Evolutionary conservation across 805 yeast species (phyloP), one percentile per base, ranked within the genome.

Genomic region (Candida loeiensis): DNA sequence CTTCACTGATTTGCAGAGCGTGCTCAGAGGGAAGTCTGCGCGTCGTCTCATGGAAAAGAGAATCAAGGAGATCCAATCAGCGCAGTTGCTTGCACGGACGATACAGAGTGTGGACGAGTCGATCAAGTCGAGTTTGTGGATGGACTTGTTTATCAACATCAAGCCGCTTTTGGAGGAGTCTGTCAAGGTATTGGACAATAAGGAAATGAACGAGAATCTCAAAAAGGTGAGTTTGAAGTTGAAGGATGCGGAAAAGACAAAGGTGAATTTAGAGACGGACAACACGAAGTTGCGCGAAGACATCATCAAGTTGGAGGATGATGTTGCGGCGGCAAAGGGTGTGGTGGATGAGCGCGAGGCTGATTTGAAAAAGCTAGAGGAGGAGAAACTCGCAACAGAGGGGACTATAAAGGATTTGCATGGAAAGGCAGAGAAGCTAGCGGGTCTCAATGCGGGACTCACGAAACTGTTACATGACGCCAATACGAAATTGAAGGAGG

Each of bases 151-250:
- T 44, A 67, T 79, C 15, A 76, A 77, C 39, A 65, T 91, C 49
- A 86, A 84, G 49, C 98, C 98, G 1, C 58, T 89, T 30, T 62
- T 89, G 11, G 78, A 69, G 44, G 85, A 81, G 33, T 74, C 82
- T 4, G 74, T 77, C 16, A 81, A 79, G 41, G 74, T 79, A 4
- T 62, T 75, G 29, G 82, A 79, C 53, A 69, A 79, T 3, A 77
- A 76, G 42, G 76, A 73, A 40, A 65, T 80, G 44, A 74, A 75
- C 41, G 79, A 77, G 17, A 76, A 82, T 42, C 62, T 87, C 17
- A 71, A 72, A 33, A 51, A 62, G 1, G 60, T 83, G 28, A 82
- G 78, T 40, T 51, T 47, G 17, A 66, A 69, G 40, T 47, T 69
- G 34, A 63, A 69, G 34, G 71, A 63, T 16, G 52, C 64, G 1